Base-by-base conservation (phyloP, 2,329 filamentous ascomycete genomes). In the Teratosphaeria viscida region DNA sequence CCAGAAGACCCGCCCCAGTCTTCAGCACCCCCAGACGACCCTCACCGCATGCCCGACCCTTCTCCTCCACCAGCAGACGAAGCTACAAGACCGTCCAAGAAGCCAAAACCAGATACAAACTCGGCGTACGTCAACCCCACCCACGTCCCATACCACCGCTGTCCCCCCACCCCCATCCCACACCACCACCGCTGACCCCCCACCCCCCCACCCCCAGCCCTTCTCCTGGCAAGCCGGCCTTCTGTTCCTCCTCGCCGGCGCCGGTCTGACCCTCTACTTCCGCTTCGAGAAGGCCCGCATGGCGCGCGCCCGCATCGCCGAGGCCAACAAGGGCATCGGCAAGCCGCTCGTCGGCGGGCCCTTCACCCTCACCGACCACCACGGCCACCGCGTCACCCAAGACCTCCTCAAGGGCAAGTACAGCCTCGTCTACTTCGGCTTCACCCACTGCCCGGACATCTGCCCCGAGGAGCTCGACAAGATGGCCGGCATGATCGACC, bases 391-490 rank as follows among this genome's bases (percentile, higher is more conserved):
- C 43, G 92, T 95, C 67, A 89, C 88, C 2, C 87, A 87, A 68
- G 82, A 86, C 71, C 85, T 92, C 74, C 81, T 97, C 79, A 88
- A 87, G 79, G 94, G 94, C 58, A 89, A 88, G 74, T 94, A 96
- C 77, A 82, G 84, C 59, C 75, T 95, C 76, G 88, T 97, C 43
- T 99, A 99, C 78, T 99, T 99, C 73, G 94, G 94, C 70, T 99
- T 99, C 81, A 92, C 90, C 8, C 92, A 96, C 75, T 99, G 94
- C 74, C 94, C 94, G 27, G 94, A 99, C 73, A 99, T 99, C 73
- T 99, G 94, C 79, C 94, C 94, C 37, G 94, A 99, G 71, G 94
- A 99, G 77, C 87, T 99, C 68, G 94, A 99, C 79, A 99, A 99
- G 80, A 96, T 99, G 92, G 89, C 92, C n/a, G 81, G 82, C 60